These are phyloP conservation scores for Fragaria vesca DNA, from an alignment of 306 rosid genomes.

Conservation along the genomic window DNA sequence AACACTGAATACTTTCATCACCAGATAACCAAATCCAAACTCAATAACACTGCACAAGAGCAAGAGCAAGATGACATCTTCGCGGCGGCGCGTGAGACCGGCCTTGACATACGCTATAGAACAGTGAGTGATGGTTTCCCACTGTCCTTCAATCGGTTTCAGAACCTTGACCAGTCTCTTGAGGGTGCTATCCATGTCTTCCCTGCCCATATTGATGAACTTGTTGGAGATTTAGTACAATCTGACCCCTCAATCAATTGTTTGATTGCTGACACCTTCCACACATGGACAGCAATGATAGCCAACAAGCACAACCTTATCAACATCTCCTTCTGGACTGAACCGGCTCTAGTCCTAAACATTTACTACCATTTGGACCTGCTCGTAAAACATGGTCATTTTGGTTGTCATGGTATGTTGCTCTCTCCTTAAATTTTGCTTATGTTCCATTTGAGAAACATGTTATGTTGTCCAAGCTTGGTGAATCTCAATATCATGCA, in stretches of 20 bases:
- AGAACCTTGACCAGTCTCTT: conserved; percentile 15
- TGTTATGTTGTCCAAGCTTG: neutral
- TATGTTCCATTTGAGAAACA: neutral
- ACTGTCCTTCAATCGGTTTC: conserved; percentile 17
- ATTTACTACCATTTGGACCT: conserved; percentile 36
- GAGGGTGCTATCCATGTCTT: conserved; percentile 14
- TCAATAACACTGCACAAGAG: neutral
- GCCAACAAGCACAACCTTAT: conserved; percentile 33
- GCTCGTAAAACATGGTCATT: conserved; percentile 31
- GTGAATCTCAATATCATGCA: neutral
- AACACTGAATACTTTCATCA: conserved; percentile 20
- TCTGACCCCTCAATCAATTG: conserved; percentile 31
- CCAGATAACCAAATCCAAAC: conserved; percentile 17
- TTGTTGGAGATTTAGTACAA: conserved; percentile 22
- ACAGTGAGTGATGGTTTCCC: conserved; percentile 35
- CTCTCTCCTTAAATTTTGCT: neutral
- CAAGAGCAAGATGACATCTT: conserved; percentile 23
- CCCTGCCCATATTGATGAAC: conserved; percentile 34
- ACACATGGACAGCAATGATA: conserved; percentile 8
- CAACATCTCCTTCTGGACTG: conserved; percentile 40
- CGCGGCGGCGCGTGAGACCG: conserved; percentile 18
- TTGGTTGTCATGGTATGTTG: conserved; percentile 21
- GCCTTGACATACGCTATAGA: conserved; percentile 32
- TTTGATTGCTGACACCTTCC: conserved; percentile 37
- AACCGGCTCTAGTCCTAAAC: conserved; percentile 29